Conservation (phyloP, 2,329 filamentous ascomycete genomes). For the Talaromyces sp. region DNA sequence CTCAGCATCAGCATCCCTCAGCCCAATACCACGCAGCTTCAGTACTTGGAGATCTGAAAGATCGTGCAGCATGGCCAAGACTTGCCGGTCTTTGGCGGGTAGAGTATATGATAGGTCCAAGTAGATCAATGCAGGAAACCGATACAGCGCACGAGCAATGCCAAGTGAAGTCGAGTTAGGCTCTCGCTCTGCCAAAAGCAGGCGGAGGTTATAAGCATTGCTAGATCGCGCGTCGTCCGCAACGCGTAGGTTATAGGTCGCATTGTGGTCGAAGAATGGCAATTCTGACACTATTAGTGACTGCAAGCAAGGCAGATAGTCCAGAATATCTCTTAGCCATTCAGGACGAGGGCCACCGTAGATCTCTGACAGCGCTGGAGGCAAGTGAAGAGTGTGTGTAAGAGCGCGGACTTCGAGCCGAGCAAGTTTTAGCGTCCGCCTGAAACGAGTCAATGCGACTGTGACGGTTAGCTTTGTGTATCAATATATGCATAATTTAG, state of each 20-base stretch:
- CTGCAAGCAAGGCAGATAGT: constrained; percentile 54
- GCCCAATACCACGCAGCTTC: constrained; percentile 49
- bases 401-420: constrained; percentile 48
- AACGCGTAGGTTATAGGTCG: constrained; percentile 46
- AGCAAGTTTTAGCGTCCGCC: constrained; percentile 50
- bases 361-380: constrained; percentile 55
- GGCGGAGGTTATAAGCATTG: constrained; percentile 43
- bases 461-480: not conserved
- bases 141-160: constrained; percentile 46
- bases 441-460: constrained; percentile 57
- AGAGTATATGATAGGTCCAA: constrained; percentile 54
- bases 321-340: constrained; percentile 56
- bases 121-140: constrained; percentile 52
- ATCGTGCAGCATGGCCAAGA: constrained; percentile 43
- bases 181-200: constrained; percentile 53
- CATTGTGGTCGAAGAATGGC: constrained; percentile 58
- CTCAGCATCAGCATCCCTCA: constrained; percentile 50
- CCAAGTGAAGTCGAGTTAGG: constrained; percentile 53
- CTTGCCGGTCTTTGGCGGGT: constrained; percentile 43
- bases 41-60: constrained; percentile 51
- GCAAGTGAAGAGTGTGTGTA: constrained; percentile 58
- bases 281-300: constrained; percentile 54
- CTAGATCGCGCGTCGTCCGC: constrained; percentile 9
- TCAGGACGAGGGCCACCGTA: constrained; percentile 55
- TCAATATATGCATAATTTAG: not conserved